Percentiles rank a stretch among this genome's conserved stretches.
Conservation (phyloP, 2,329 filamentous ascomycete genomes). For the Penicillium sp. region DNA sequence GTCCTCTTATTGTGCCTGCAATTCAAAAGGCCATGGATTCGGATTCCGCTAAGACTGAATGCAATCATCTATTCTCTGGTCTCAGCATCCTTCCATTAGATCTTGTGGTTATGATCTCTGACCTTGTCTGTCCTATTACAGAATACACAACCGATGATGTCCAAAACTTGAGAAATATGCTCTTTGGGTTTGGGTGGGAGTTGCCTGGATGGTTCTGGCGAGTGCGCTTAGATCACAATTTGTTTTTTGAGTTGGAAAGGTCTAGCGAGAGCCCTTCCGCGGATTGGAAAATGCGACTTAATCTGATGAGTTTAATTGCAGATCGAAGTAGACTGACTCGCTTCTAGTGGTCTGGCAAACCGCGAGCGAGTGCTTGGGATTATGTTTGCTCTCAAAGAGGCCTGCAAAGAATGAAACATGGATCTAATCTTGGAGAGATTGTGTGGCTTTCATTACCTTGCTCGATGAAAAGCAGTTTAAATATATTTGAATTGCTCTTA, state of each 20-base stretch:
- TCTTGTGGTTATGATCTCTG: neutral
- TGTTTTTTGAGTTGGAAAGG: slow-evolving; percentile 10
- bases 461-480: too few species aligned
- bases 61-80: neutral
- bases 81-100: neutral
- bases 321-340: slow-evolving; percentile 1
- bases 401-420: too few species aligned
- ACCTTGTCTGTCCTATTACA: neutral
- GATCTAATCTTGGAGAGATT: too few species aligned
- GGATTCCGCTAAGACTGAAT: neutral
- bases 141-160: slow-evolving; percentile 2
- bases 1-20: neutral
- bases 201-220: slow-evolving; percentile 10
- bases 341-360: neutral
- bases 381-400: slow-evolving; percentile 34
- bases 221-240: neutral
- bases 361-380: slow-evolving; percentile 1
- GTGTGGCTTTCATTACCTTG: too few species aligned
- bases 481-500: too few species aligned
- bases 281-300: slow-evolving; percentile 2
- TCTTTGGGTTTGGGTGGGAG: slow-evolving; percentile 5
- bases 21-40: slow-evolving; percentile 1
- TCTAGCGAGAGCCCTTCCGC: neutral
- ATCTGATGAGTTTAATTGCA: slow-evolving; percentile 6
- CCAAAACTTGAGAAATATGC: slow-evolving; percentile 2